These are phyloP conservation scores for Solanum corneliomulleri DNA, from an alignment of 257 asterid genomes.

Conservation along the genomic window DNA sequence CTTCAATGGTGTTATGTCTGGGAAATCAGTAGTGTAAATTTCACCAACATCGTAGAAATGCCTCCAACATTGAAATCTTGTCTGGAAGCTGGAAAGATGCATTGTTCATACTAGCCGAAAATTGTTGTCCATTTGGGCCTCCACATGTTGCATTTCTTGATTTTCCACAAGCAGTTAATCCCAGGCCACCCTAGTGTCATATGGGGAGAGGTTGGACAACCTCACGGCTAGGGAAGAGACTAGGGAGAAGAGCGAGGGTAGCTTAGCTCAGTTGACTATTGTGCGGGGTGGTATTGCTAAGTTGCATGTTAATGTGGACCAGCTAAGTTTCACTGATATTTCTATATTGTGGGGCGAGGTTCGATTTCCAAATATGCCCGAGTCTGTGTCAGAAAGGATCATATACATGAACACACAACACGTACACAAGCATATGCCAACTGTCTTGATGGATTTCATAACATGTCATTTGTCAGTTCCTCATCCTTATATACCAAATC, in stretches of 20 bases:
- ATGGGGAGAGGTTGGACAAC: too few species aligned
- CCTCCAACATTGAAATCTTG: constrained; percentile 16
- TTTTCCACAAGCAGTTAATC: not conserved
- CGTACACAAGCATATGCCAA: not conserved
- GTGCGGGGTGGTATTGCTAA: too few species aligned
- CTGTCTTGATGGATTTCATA: not conserved
- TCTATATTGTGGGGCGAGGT: too few species aligned
- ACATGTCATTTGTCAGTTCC: not conserved
- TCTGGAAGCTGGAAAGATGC: constrained; percentile 20
- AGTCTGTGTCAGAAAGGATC: not conserved
- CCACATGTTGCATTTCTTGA: not conserved
- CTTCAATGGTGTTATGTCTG: constrained; percentile 13
- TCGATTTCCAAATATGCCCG: too few species aligned
- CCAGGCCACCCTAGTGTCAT: not conserved
- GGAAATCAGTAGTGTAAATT: constrained; percentile 22
- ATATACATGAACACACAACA: not conserved
- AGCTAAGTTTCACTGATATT: too few species aligned
- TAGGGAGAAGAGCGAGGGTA: too few species aligned
- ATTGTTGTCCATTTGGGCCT: constrained; percentile 31
- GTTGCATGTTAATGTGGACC: too few species aligned
- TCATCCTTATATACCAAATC: not conserved
- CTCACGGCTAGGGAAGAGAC: too few species aligned
- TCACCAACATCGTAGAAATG: constrained; percentile 8
- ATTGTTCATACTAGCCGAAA: constrained; percentile 40
- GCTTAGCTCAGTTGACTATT: too few species aligned